These are phyloP conservation scores for Cryptococcus sp. DNA, from an alignment of 1,284 basidiomycete genomes.

Conservation along the genomic window DNA sequence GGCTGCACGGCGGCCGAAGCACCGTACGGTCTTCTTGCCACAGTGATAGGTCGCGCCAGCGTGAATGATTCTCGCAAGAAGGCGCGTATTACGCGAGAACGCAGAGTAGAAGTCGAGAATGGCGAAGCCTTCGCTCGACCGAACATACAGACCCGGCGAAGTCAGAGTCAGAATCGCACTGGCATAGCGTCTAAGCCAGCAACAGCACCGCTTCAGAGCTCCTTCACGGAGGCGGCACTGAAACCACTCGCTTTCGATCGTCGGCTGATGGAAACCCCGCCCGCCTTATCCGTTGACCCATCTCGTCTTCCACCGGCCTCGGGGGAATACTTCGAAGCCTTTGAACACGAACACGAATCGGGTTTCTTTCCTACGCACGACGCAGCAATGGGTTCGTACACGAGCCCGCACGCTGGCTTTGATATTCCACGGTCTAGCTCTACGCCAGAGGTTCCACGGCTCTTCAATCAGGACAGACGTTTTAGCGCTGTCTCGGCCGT, in stretches of 20 bases:
- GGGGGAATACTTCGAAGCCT: slow-evolving; percentile 15
- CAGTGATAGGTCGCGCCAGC: slow-evolving; percentile 26
- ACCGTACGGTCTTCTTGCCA: slow-evolving; percentile 19
- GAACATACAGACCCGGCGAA: slow-evolving; percentile 16
- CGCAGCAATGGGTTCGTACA: not conserved
- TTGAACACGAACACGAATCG: not conserved
- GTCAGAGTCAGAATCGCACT: slow-evolving; percentile 6
- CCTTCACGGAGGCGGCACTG: not conserved
- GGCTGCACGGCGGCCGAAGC: slow-evolving; percentile 22
- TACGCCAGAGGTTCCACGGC: slow-evolving; percentile 13
- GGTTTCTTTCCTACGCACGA: slow-evolving; percentile 2
- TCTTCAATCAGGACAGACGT: slow-evolving; percentile 9
- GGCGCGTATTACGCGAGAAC: not conserved
- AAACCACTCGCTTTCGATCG: slow-evolving; percentile 17
- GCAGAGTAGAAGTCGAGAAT: slow-evolving; percentile 8
- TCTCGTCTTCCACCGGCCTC: slow-evolving; percentile 6
- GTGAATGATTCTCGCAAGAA: slow-evolving; percentile 6
- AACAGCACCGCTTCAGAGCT: not conserved
- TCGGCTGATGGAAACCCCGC: slow-evolving; percentile 11
- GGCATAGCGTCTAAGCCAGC: not conserved
- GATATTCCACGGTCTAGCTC: slow-evolving; percentile 14
- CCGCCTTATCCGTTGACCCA: slow-evolving; percentile 14
- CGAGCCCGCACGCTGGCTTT: slow-evolving; percentile 3
- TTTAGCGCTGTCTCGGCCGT: slow-evolving; percentile 10
- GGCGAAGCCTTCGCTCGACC: slow-evolving; percentile 3